Evolutionary conservation across 345 rosid genomes (phyloP).

Genomic region (Dipteronia dyeriana): DNA sequence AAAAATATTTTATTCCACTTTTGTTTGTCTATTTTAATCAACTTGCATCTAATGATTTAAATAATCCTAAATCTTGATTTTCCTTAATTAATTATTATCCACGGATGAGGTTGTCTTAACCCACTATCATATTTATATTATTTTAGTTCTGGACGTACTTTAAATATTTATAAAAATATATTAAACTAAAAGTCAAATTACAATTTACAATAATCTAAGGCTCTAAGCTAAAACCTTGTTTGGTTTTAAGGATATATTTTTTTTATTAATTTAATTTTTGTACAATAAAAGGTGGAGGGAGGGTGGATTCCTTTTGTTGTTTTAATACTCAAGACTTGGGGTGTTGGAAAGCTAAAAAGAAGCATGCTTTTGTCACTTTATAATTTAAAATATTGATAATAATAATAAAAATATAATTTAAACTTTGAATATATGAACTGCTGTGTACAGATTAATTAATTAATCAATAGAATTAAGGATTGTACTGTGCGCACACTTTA

Average conservation of each 20-base stretch:
- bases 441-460: background rate
- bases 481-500: constrained; percentile 7
- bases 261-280: background rate
- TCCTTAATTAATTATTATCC: background rate
- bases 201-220: constrained; percentile 13
- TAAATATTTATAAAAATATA: background rate
- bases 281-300: background rate
- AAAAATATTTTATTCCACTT: background rate
- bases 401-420: background rate
- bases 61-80: background rate
- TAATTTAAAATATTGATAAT: background rate
- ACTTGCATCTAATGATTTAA: constrained; percentile 14
- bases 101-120: constrained; percentile 23
- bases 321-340: background rate
- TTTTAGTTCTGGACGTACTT: constrained; percentile 3
- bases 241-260: constrained; percentile 2
- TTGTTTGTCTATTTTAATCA: constrained; percentile 14
- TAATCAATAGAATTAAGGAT: background rate
- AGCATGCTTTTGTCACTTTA: constrained; percentile 22
- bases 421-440: background rate
- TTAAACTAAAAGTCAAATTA: constrained; percentile 17
- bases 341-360: constrained; percentile 22
- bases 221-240: background rate
- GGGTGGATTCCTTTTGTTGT: constrained; percentile 14
- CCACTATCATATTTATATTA: constrained; percentile 18